Percentiles rank a stretch among this genome's conserved stretches.
Conservation (phyloP, 257 asterid genomes). For the Euphrasia confusa region DNA sequence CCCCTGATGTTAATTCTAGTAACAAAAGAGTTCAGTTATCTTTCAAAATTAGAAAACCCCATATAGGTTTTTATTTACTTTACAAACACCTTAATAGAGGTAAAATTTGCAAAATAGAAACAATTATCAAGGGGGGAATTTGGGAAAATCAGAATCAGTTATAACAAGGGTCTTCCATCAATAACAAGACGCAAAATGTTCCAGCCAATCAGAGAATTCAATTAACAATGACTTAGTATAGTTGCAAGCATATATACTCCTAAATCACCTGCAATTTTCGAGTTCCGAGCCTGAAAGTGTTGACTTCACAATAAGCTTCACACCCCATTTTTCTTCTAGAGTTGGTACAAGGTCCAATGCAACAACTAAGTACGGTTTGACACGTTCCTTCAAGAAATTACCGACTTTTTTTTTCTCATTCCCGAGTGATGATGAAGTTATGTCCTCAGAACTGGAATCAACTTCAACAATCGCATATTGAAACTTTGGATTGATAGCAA, state of each 20-base stretch:
- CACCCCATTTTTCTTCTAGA: constrained; percentile 86
- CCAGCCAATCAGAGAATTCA: neutral
- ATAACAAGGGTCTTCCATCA: neutral
- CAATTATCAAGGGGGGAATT: neutral
- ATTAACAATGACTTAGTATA: constrained; percentile 5
- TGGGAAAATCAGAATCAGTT: neutral
- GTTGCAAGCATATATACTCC: neutral
- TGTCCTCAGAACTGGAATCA: constrained; percentile 37
- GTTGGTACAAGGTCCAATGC: constrained; percentile 80
- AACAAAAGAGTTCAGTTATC: neutral
- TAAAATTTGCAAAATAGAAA: neutral
- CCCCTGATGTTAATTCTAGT: neutral
- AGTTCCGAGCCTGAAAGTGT: constrained; percentile 73
- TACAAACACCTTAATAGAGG: neutral
- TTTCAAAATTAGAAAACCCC: neutral
- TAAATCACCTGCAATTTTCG: constrained; percentile 71
- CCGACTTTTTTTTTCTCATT: constrained; percentile 70
- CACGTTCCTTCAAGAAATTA: constrained; percentile 49
- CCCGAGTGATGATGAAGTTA: constrained; percentile 37
- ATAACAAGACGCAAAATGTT: neutral
- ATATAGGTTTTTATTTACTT: neutral
- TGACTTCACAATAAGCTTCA: constrained; percentile 65
- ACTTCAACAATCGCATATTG: constrained; percentile 89
- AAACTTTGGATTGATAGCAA: constrained; percentile 88
- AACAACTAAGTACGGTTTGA: constrained; percentile 54